Base-by-base conservation (phyloP, 73 alveolate genomes). In the Symbiodinium natans region DNA sequence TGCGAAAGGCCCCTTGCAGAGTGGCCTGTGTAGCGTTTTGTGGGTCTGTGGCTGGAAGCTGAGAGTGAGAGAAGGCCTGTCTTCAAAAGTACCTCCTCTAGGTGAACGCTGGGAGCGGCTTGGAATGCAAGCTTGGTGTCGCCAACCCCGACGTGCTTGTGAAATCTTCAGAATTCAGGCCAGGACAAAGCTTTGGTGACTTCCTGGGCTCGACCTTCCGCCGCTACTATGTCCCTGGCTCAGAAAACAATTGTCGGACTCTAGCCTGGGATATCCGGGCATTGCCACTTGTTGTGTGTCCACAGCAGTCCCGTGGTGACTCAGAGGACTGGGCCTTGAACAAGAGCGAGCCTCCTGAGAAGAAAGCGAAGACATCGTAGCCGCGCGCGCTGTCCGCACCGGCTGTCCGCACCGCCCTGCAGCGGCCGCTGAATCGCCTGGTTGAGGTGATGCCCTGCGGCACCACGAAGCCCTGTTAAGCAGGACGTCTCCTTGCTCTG, bases 31-130 rank as follows among this genome's bases (percentile, higher is more conserved):
- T 5, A 33, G 34, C 48, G 27, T 73, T 7, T 27, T 25, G 41
- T 56, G 83, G 36, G 33, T 10, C 40, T 27, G 15, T 59, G 77
- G 9, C 77, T 3, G 15, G 33, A 19, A 25, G 77, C 77, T 8
- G 42, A 1, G 84, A 13, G 10, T 33, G 25, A 31, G 59, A 1
- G 38, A 41, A 86, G 93, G 94, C 75, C 83, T 86, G 31, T 86
- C 84, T 71, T 89, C 96, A 29, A 89, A 89, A 59, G 96, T 89
- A 21, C 96, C 96, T 10, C 96, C 96, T 21, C 96, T 89, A 19
- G 96, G 85, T 11, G 96, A 89, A 21, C 86, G 96, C 15, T 89
- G 96, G 96, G 88, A 68, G 96, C 29, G 2, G 5, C 77, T 10
- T 0, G 52, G 86, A 46, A 71, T 17, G 19, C 19, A 10, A 52